A percentile compares a stretch with the other conserved stretches of the same genome.
Evolutionary conservation across 805 yeast genomes (phyloP).

Genomic region (Nakazawaea ambrosiae): DNA sequence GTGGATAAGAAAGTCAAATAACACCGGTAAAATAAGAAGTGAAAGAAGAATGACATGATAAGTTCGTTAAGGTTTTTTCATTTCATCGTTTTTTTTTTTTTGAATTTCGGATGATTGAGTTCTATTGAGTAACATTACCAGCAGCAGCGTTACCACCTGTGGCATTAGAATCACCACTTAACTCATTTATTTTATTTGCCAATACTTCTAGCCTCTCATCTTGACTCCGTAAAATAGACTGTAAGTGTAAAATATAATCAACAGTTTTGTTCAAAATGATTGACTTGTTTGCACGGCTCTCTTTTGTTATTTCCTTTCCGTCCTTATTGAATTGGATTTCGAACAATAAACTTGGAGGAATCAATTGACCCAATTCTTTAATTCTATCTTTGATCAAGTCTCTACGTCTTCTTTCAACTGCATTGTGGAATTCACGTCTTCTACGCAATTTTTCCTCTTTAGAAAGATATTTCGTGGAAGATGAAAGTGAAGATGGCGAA

Average conservation of each 20-base stretch:
- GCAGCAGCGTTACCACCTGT: no score
- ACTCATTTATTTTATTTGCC: conserved; percentile 23
- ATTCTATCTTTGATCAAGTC: conserved; percentile 87
- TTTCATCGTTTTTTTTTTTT: no score
- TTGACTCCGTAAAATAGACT: conserved; percentile 53
- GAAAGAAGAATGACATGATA: no score
- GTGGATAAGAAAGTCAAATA: no score
- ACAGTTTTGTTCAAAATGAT: conserved; percentile 72
- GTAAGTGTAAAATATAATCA: conserved; percentile 66
- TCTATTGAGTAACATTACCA: no score
- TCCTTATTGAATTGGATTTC: conserved; percentile 22
- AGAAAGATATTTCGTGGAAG: conserved; percentile 29
- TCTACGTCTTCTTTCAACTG: conserved; percentile 87
- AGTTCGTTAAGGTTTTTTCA: no score
- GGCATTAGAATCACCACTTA: no score
- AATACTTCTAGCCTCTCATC: conserved; percentile 38
- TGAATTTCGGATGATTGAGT: no score
- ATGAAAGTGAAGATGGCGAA: conserved; percentile 26
- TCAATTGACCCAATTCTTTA: conserved; percentile 71
- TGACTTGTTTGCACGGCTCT: conserved; percentile 77
- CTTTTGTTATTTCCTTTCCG: conserved; percentile 34
- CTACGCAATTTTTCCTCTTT: conserved; percentile 70
- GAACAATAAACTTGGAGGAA: conserved; percentile 67
- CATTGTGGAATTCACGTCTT: conserved; percentile 86
- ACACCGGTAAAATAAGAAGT: no score